A percentile compares a stretch with the other conserved stretches of the same genome.
phyloP scores from a whole-genome alignment of 2,329 filamentous ascomycete genomes.

The Aspergillus sojae region DNA sequence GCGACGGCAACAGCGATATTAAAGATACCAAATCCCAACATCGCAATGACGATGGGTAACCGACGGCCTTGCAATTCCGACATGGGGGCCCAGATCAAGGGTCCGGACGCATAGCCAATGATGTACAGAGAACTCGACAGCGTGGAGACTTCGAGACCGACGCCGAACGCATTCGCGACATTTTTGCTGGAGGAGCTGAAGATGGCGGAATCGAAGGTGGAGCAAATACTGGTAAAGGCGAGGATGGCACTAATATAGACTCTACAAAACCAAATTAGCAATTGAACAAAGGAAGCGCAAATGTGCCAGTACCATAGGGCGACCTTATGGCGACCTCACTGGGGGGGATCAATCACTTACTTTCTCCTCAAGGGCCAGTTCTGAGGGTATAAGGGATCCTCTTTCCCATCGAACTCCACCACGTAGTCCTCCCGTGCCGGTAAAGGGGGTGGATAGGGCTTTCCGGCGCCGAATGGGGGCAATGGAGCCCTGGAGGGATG shows the following conservation, averaged over 20 bases:
- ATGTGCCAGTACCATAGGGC: too few species aligned
- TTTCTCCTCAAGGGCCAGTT: slow-evolving; percentile 56
- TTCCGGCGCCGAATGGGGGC: slow-evolving; percentile 41
- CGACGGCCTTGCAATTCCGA: slow-evolving; percentile 62
- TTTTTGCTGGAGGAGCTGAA: slow-evolving; percentile 65
- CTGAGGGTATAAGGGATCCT: slow-evolving; percentile 56
- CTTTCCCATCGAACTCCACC: slow-evolving; percentile 55
- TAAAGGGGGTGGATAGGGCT: slow-evolving; percentile 54
- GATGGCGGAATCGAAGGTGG: slow-evolving; percentile 59
- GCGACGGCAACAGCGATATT: slow-evolving; percentile 46
- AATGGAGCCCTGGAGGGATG: slow-evolving; percentile 27
- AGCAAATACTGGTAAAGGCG: slow-evolving; percentile 30
- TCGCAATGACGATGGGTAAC: slow-evolving; percentile 48
- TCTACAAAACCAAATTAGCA: slow-evolving; percentile 15
- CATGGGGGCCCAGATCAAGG: slow-evolving; percentile 63
- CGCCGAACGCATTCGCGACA: slow-evolving; percentile 54
- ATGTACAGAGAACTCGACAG: slow-evolving; percentile 51
- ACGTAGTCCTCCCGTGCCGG: slow-evolving; percentile 58
- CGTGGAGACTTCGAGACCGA: slow-evolving; percentile 42
- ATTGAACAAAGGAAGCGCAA: too few species aligned
- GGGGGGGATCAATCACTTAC: slow-evolving; percentile 24
- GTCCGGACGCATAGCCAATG: slow-evolving; percentile 56
- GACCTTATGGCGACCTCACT: too few species aligned
- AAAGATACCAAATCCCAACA: slow-evolving; percentile 47
- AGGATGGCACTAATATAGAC: slow-evolving; percentile 21